phyloP scores from a whole-genome alignment of 2,329 filamentous ascomycete species.

The Geosmithia morbida region DNA sequence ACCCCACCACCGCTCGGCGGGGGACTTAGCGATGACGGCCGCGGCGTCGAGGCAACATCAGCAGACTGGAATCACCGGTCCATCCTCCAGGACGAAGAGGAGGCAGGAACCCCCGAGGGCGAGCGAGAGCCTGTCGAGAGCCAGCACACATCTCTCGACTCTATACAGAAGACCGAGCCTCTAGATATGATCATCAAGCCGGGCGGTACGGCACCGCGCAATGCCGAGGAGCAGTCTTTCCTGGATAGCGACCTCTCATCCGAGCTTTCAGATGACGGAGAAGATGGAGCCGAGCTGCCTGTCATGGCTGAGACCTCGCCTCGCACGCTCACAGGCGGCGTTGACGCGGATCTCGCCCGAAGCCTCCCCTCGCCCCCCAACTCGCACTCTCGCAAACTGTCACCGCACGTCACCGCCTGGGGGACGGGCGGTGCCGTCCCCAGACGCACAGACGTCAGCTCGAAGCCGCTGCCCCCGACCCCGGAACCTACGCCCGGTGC shows the following conservation, averaged over 20 bases:
- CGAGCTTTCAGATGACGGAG: constrained; percentile 40
- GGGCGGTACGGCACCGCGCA: constrained; percentile 15
- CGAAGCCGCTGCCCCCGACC: constrained; percentile 31
- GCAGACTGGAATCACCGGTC: constrained; percentile 41
- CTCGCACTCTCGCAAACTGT: background rate
- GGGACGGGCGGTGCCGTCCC: background rate
- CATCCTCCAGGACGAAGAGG: constrained; percentile 32
- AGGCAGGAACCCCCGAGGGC: constrained; percentile 10
- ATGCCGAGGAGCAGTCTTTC: constrained; percentile 25
- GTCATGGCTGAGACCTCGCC: constrained; percentile 10
- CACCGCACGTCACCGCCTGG: background rate
- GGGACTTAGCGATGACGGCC: constrained; percentile 37
- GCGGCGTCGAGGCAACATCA: constrained; percentile 18
- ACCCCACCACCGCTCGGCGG: constrained; percentile 65
- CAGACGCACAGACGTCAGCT: constrained; percentile 9
- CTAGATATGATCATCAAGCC: constrained; percentile 28
- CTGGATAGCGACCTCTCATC: constrained; percentile 47
- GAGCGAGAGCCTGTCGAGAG: constrained; percentile 10
- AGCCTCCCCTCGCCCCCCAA: constrained; percentile 1
- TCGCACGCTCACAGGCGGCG: constrained; percentile 9
- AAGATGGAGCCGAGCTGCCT: constrained; percentile 5
- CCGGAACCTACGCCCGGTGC: constrained; percentile 29
- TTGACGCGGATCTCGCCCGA: background rate
- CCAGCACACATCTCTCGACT: constrained; percentile 33
- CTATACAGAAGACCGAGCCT: constrained; percentile 35